Conservation (phyloP, 75 land plant genomes). For the Sequoiadendron giganteum region DNA sequence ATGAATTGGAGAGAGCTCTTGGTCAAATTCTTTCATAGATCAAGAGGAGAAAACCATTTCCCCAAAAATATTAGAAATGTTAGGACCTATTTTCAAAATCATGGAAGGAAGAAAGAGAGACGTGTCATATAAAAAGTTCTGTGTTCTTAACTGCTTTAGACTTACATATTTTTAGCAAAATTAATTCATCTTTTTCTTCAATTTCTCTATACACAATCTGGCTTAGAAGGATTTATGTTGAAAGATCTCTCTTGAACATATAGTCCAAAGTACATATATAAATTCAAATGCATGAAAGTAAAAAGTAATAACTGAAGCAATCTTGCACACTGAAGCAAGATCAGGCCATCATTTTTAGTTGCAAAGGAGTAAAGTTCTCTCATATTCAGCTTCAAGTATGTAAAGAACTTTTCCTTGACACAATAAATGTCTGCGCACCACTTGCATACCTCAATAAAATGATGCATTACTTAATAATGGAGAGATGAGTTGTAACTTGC, state of each 20-base stretch:
- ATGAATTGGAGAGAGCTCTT: not conserved
- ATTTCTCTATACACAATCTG: not conserved
- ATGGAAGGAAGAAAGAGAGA: too few species aligned
- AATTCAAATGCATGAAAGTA: not conserved
- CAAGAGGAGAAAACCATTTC: not conserved
- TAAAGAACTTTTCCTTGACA: not conserved
- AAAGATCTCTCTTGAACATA: not conserved
- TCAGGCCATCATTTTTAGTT: not conserved
- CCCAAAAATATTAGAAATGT: not conserved
- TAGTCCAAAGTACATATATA: not conserved
- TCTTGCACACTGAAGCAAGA: not conserved
- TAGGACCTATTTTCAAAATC: not conserved
- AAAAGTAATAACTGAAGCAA: too few species aligned
- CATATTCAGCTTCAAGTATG: not conserved
- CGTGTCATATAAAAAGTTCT: too few species aligned
- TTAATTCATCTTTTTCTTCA: not conserved
- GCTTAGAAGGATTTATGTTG: not conserved
- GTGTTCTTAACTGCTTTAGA: not conserved
- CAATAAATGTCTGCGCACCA: not conserved
- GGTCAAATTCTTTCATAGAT: not conserved
- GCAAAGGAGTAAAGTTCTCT: not conserved
- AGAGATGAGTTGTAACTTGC: not conserved
- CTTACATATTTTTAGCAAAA: not conserved
- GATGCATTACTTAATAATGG: not conserved
- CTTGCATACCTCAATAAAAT: not conserved